A percentile compares a stretch with the other conserved stretches of the same genome.
These are phyloP conservation scores for Suhomyces canberraensis DNA, from an alignment of 805 yeast genomes.

Conservation along the genomic window DNA sequence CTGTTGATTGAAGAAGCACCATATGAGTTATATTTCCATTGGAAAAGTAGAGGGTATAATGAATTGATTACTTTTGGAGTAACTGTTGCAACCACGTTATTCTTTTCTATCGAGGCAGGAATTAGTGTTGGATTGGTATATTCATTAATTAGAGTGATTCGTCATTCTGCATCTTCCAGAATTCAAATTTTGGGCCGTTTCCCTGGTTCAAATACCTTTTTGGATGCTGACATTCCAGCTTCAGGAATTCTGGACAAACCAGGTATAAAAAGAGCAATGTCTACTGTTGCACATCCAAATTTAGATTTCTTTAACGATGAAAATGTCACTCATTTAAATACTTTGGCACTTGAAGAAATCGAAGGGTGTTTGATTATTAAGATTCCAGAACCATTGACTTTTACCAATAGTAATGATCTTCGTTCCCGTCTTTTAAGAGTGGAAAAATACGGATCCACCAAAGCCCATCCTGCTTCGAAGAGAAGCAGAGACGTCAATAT, in stretches of 20 bases:
- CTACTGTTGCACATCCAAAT: slow-evolving; percentile 6
- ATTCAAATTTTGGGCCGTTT: slow-evolving; percentile 76
- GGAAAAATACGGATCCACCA: slow-evolving; percentile 42
- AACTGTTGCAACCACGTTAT: slow-evolving; percentile 62
- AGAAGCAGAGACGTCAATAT: slow-evolving; percentile 32
- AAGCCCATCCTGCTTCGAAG: slow-evolving; percentile 42
- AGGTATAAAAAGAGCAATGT: not conserved
- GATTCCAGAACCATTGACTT: slow-evolving; percentile 44
- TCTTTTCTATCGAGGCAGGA: slow-evolving; percentile 81
- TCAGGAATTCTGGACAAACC: not conserved
- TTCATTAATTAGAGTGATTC: slow-evolving; percentile 74
- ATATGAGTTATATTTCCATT: slow-evolving; percentile 68
- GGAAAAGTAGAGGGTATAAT: slow-evolving; percentile 67
- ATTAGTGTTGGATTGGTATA: slow-evolving; percentile 83
- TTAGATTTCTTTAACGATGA: slow-evolving; percentile 35
- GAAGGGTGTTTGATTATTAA: slow-evolving; percentile 43
- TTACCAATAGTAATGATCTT: slow-evolving; percentile 40
- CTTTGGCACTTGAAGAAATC: slow-evolving; percentile 38
- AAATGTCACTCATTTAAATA: slow-evolving; percentile 32
- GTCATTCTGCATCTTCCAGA: slow-evolving; percentile 75
- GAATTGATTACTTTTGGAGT: slow-evolving; percentile 68
- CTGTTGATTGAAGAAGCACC: slow-evolving; percentile 79
- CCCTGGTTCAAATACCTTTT: slow-evolving; percentile 38
- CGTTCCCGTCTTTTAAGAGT: slow-evolving; percentile 36
- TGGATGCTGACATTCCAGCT: slow-evolving; percentile 37